Conservation (phyloP, 2,329 filamentous ascomycete genomes). For the Diplodia seriata region DNA sequence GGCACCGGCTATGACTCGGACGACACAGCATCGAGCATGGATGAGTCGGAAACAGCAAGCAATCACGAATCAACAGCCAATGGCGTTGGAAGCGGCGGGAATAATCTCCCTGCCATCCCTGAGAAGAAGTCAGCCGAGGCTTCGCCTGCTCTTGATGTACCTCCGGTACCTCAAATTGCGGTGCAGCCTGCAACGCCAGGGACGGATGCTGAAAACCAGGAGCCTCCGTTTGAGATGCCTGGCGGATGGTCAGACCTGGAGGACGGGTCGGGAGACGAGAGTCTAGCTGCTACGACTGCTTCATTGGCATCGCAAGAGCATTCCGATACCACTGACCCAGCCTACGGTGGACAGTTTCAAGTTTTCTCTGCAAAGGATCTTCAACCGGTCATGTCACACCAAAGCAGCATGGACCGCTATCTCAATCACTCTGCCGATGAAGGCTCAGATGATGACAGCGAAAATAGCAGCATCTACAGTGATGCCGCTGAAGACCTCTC, state of each 20-base stretch:
- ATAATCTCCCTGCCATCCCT: constrained; percentile 11
- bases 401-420: constrained; percentile 15
- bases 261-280: constrained; percentile 39
- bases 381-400: constrained; percentile 8
- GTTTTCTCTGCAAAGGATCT: constrained; percentile 16
- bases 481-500: constrained; percentile 78
- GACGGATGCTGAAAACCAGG: constrained; percentile 38
- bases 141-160: background rate
- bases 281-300: constrained; percentile 3
- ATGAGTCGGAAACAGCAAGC: constrained; percentile 13
- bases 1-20: constrained; percentile 67
- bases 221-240: constrained; percentile 39
- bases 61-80: background rate
- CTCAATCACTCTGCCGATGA: constrained; percentile 32
- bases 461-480: constrained; percentile 68
- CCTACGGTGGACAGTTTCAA: background rate
- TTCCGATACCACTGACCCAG: background rate
- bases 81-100: background rate
- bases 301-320: constrained; percentile 15
- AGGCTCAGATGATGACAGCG: constrained; percentile 47
- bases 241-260: constrained; percentile 40
- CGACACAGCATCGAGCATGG: constrained; percentile 11
- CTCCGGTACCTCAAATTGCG: constrained; percentile 44
- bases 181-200: constrained; percentile 48
- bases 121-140: constrained; percentile 13